These are phyloP conservation scores for Boechera divaricarpa DNA, from an alignment of 345 rosid genomes.

Conservation along the genomic window DNA sequence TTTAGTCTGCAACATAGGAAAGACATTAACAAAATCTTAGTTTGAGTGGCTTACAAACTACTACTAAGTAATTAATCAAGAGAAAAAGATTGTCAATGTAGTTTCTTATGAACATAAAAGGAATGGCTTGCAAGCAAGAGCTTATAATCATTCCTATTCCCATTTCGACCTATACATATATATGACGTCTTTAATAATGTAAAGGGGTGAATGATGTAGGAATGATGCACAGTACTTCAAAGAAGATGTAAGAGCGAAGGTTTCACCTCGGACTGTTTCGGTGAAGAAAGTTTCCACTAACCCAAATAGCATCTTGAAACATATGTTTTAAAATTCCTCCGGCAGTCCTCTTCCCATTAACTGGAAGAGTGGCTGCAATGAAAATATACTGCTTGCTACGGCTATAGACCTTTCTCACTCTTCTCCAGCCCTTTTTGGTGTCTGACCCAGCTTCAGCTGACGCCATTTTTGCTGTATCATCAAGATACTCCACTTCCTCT, in stretches of 20 bases:
- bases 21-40: conserved; percentile 23
- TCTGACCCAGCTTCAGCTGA: conserved; percentile 44
- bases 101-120: neutral
- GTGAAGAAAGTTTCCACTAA: conserved; percentile 92
- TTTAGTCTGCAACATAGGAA: conserved; percentile 63
- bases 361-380: conserved; percentile 96
- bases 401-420: conserved; percentile 70
- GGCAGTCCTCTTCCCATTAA: conserved; percentile 92
- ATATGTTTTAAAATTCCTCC: conserved; percentile 85
- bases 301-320: conserved; percentile 91
- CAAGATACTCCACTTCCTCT: conserved; percentile 56
- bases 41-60: neutral
- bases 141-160: neutral
- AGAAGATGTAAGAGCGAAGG: conserved; percentile 32
- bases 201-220: neutral
- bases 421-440: conserved; percentile 73
- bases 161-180: neutral
- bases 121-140: neutral
- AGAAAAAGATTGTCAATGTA: conserved; percentile 11
- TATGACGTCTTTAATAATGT: neutral
- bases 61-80: neutral
- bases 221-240: neutral
- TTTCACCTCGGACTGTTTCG: conserved; percentile 88
- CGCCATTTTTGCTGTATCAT: conserved; percentile 44
- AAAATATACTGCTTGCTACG: conserved; percentile 94